Percentiles rank a stretch among this genome's conserved stretches.
Conservation (phyloP, 1,284 basidiomycete species). For the Cutaneotrichosporon dermatis region DNA sequence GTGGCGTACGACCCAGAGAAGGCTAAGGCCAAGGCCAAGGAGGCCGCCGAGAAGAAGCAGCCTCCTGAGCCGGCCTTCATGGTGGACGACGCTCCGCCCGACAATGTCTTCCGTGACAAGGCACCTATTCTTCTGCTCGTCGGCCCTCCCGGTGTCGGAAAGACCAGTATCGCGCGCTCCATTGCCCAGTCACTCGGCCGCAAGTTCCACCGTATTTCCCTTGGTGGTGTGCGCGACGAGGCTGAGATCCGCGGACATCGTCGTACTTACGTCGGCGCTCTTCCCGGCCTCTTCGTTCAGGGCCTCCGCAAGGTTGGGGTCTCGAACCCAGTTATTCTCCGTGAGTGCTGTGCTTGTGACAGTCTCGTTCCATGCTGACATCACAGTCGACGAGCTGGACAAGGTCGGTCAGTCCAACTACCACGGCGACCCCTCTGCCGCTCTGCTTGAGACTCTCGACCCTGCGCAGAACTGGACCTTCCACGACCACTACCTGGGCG, state of each 20-base stretch:
- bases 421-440: slow-evolving; percentile 84
- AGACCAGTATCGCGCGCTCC: slow-evolving; percentile 59
- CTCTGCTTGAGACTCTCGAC: slow-evolving; percentile 92
- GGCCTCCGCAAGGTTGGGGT: slow-evolving; percentile 91
- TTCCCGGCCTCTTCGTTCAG: slow-evolving; percentile 95
- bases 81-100: slow-evolving; percentile 28
- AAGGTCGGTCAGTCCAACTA: slow-evolving; percentile 55
- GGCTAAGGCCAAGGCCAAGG: background rate
- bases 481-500: slow-evolving; percentile 79
- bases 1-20: slow-evolving; percentile 4
- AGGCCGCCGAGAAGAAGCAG: background rate
- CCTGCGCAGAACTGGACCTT: slow-evolving; percentile 96
- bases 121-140: slow-evolving; percentile 56
- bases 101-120: slow-evolving; percentile 41
- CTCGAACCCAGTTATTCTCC: slow-evolving; percentile 90
- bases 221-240: slow-evolving; percentile 91
- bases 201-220: slow-evolving; percentile 67
- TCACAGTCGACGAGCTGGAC: slow-evolving; percentile 81
- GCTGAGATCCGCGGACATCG: slow-evolving; percentile 98
- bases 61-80: background rate
- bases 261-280: slow-evolving; percentile 73
- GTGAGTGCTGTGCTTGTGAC: slow-evolving; percentile 5
- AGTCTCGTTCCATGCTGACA: background rate
- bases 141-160: slow-evolving; percentile 94
- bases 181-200: slow-evolving; percentile 39